phyloP scores from a whole-genome alignment of 805 yeast species.

The Kluyveromyces starmeri region DNA sequence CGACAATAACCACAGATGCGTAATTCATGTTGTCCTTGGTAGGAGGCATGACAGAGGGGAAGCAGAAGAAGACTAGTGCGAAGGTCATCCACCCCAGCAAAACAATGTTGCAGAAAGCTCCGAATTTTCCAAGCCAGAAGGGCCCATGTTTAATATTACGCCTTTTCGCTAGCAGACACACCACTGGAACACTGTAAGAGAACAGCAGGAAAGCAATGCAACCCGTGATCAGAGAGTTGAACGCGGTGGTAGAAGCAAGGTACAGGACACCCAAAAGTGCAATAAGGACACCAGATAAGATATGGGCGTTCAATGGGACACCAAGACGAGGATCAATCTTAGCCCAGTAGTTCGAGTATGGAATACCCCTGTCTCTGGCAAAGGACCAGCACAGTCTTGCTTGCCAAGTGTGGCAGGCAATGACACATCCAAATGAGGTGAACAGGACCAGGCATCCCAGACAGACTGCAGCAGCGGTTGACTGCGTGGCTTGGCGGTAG shows the following conservation, averaged over 20 bases:
- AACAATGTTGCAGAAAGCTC: slow-evolving; percentile 42
- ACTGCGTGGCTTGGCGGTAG: slow-evolving; percentile 47
- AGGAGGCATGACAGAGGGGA: slow-evolving; percentile 59
- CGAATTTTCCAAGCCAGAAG: slow-evolving; percentile 54
- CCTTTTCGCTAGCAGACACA: slow-evolving; percentile 37
- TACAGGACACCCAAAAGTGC: slow-evolving; percentile 51
- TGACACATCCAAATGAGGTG: slow-evolving; percentile 55
- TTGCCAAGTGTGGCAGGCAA: slow-evolving; percentile 64
- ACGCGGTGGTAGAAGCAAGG: slow-evolving; percentile 60
- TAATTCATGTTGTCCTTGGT: slow-evolving; percentile 58
- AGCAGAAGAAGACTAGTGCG: slow-evolving; percentile 50
- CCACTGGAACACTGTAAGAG: slow-evolving; percentile 50
- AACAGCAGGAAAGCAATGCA: slow-evolving; percentile 53
- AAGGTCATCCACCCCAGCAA: slow-evolving; percentile 50
- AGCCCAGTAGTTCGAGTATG: slow-evolving; percentile 47
- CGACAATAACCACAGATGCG: slow-evolving; percentile 46
- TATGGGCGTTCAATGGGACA: slow-evolving; percentile 54
- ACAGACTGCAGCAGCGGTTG: slow-evolving; percentile 49
- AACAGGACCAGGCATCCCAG: slow-evolving; percentile 43
- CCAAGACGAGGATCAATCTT: slow-evolving; percentile 43
- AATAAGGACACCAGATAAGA: slow-evolving; percentile 45
- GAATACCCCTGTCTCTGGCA: slow-evolving; percentile 61
- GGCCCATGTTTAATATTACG: slow-evolving; percentile 49
- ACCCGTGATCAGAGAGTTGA: slow-evolving; percentile 55
- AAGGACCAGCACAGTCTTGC: slow-evolving; percentile 67